These are phyloP conservation scores for Colletotrichum sojae DNA, from an alignment of 2,329 filamentous ascomycete species.

Conservation along the genomic window DNA sequence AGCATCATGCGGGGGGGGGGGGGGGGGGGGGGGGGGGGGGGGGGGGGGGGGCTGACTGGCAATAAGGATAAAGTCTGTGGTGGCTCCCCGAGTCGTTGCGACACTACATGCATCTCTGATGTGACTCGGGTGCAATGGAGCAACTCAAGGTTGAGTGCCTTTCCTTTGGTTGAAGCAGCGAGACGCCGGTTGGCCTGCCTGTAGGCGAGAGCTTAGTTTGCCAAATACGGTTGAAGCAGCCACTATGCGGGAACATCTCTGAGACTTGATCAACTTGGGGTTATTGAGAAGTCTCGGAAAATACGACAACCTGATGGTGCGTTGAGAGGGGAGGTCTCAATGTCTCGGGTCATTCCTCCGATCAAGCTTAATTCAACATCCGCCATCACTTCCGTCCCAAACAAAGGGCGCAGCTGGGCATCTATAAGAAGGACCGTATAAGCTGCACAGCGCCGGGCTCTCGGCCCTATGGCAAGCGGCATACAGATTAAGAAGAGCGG, in stretches of 20 bases:
- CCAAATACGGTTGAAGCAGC: background rate
- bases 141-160: no score
- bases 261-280: background rate
- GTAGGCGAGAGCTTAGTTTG: no score
- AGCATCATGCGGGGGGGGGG: no score
- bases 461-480: conserved; percentile 12
- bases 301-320: background rate
- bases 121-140: no score
- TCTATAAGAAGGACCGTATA: background rate
- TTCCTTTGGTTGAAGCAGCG: no score
- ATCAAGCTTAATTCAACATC: conserved; percentile 18
- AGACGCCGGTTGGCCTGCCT: no score
- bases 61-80: no score
- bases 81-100: no score
- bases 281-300: background rate
- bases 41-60: no score
- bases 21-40: no score
- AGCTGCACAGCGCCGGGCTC: background rate
- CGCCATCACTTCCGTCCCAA: background rate
- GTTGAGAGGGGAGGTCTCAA: background rate
- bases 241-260: background rate
- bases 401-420: background rate
- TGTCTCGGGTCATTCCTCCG: conserved; percentile 1
- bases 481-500: conserved; percentile 17
- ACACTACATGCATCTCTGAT: no score